Conservation (phyloP, 306 rosid species). For the Rosa rugosa region DNA sequence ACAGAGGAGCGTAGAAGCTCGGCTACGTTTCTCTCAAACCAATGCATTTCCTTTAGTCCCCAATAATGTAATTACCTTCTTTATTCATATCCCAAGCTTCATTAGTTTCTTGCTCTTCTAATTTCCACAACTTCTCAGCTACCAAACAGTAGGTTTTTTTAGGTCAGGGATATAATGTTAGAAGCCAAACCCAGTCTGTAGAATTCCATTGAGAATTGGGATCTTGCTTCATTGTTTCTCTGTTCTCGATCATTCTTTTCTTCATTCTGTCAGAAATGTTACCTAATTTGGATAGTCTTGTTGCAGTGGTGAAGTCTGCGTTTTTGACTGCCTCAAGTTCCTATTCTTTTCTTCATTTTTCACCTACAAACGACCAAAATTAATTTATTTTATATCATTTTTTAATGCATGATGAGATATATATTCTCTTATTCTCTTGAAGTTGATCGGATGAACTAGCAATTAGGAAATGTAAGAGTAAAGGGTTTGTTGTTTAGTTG, state of each 20-base stretch:
- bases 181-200: constrained; percentile 17
- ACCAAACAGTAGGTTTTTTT: no score
- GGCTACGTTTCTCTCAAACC: not conserved
- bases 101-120: no score
- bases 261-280: no score
- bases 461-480: constrained; percentile 3
- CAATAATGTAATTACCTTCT: not conserved
- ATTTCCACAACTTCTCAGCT: no score
- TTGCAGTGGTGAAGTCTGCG: no score
- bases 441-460: not conserved
- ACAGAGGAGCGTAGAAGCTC: constrained; percentile 10
- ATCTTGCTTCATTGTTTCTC: not conserved
- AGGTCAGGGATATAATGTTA: not conserved
- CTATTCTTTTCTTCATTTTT: not conserved
- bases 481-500: not conserved
- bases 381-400: not conserved
- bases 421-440: constrained; percentile 17
- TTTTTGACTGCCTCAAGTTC: not conserved
- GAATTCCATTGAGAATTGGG: not conserved
- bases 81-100: no score
- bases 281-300: no score
- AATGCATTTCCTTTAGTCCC: not conserved
- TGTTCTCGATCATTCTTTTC: not conserved
- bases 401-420: constrained; percentile 22
- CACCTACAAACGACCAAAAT: not conserved